Evolutionary conservation across 257 asterid species (phyloP).

Genomic region (Forsythia suspensa): DNA sequence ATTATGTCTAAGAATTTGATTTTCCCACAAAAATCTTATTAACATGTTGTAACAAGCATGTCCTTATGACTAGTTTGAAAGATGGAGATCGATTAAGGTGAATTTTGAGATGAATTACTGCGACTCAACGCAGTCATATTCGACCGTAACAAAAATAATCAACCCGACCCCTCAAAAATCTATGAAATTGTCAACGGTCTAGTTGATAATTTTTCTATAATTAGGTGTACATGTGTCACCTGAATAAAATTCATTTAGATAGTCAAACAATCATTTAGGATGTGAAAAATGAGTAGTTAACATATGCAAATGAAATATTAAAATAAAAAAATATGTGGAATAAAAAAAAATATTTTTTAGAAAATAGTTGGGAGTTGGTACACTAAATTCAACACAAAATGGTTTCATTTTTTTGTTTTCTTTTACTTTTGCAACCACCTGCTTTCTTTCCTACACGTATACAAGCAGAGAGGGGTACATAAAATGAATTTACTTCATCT

Average conservation of each 20-base stretch:
- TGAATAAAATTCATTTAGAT: background rate
- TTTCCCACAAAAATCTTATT: too few species aligned
- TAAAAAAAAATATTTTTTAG: background rate
- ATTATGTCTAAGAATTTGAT: too few species aligned
- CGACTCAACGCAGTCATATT: too few species aligned
- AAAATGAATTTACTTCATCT: background rate
- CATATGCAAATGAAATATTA: background rate
- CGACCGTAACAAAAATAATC: too few species aligned
- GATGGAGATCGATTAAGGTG: too few species aligned
- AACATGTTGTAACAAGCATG: too few species aligned
- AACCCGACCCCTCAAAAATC: background rate
- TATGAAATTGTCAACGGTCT: background rate
- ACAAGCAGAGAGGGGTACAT: background rate
- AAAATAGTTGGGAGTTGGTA: slow-evolving; percentile 19
- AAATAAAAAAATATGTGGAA: background rate
- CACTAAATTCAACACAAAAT: slow-evolving; percentile 9
- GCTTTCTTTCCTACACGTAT: background rate
- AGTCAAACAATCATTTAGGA: background rate
- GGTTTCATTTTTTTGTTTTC: slow-evolving; percentile 5
- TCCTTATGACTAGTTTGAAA: too few species aligned
- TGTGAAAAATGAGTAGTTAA: background rate
- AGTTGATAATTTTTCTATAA: background rate
- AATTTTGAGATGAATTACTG: background rate
- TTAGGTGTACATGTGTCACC: background rate
- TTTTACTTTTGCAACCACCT: slow-evolving; percentile 9